phyloP scores from a whole-genome alignment of 495 filamentous ascomycete genomes.

The Penicillium soppii region DNA sequence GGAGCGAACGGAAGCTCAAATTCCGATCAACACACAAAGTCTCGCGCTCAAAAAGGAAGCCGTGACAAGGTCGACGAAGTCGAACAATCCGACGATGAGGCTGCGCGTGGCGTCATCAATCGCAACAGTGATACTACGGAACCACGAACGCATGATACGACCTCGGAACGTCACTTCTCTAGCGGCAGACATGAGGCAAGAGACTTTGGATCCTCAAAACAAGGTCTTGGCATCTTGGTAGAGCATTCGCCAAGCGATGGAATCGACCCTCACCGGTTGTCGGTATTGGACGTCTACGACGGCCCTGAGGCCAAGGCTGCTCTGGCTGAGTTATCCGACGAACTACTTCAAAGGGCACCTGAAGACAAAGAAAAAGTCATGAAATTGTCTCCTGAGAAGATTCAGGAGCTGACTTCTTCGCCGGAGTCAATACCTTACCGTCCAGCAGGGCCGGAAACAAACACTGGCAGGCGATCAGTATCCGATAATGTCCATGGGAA shows the following conservation, averaged over 20 bases:
- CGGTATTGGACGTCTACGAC: slow-evolving; percentile 21
- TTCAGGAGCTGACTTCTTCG: slow-evolving; percentile 55
- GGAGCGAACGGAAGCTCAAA: neutral
- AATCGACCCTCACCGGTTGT: slow-evolving; percentile 3
- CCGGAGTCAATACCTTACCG: slow-evolving; percentile 51
- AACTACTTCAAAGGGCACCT: slow-evolving; percentile 6
- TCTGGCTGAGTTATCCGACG: slow-evolving; percentile 19
- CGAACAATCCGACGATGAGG: neutral
- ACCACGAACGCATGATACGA: neutral
- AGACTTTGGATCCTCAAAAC: slow-evolving; percentile 3
- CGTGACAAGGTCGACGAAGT: too few species aligned
- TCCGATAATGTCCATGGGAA: slow-evolving; percentile 22
- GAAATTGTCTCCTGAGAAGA: slow-evolving; percentile 53
- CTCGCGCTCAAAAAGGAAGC: too few species aligned
- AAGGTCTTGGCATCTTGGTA: slow-evolving; percentile 26
- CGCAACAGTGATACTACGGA: neutral
- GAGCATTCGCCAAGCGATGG: slow-evolving; percentile 10
- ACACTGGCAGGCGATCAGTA: slow-evolving; percentile 22
- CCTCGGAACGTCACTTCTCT: neutral
- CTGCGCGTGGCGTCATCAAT: neutral
- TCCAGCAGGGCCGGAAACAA: slow-evolving; percentile 23
- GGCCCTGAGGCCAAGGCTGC: slow-evolving; percentile 19
- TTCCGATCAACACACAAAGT: neutral
- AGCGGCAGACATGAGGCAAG: neutral
- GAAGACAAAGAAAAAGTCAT: slow-evolving; percentile 44